phyloP scores from a whole-genome alignment of 2,329 filamentous ascomycete genomes.

The Cladophialophora psammophila region DNA sequence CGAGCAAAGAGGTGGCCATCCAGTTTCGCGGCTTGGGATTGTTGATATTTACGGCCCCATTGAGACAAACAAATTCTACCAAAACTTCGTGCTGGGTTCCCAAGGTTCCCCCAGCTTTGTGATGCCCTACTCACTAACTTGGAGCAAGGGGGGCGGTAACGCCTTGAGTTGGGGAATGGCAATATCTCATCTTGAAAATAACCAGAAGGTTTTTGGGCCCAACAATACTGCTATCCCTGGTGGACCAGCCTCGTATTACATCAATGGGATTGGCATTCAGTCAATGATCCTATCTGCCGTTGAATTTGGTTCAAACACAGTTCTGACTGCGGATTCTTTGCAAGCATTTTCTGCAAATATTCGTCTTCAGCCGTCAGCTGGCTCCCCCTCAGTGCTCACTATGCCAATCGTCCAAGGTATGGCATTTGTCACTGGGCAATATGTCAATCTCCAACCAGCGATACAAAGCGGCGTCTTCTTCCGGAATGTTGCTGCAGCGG shows the following conservation, averaged over 20 bases:
- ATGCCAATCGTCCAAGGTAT: constrained; percentile 91
- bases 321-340: constrained; percentile 61
- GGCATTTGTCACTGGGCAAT: constrained; percentile 82
- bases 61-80: constrained; percentile 68
- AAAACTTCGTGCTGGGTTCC: constrained; percentile 78
- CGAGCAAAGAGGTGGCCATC: constrained; percentile 50
- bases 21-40: constrained; percentile 50
- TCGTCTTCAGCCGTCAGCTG: constrained; percentile 66
- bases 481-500: constrained; percentile 64
- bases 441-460: constrained; percentile 72
- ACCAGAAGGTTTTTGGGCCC: constrained; percentile 71
- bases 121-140: constrained; percentile 75
- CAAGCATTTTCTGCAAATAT: constrained; percentile 69
- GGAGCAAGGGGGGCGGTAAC: constrained; percentile 69
- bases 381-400: constrained; percentile 67
- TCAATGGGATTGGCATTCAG: constrained; percentile 82
- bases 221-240: constrained; percentile 60
- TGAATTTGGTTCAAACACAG: constrained; percentile 71
- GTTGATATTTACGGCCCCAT: constrained; percentile 45
- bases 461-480: constrained; percentile 80
- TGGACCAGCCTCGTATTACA: constrained; percentile 72
- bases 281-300: constrained; percentile 79
- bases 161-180: constrained; percentile 77
- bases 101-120: constrained; percentile 75
- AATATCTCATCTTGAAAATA: constrained; percentile 74